Conservation (phyloP, 371 early-diverging fungal genomes). For the Funneliformis caledonium region DNA sequence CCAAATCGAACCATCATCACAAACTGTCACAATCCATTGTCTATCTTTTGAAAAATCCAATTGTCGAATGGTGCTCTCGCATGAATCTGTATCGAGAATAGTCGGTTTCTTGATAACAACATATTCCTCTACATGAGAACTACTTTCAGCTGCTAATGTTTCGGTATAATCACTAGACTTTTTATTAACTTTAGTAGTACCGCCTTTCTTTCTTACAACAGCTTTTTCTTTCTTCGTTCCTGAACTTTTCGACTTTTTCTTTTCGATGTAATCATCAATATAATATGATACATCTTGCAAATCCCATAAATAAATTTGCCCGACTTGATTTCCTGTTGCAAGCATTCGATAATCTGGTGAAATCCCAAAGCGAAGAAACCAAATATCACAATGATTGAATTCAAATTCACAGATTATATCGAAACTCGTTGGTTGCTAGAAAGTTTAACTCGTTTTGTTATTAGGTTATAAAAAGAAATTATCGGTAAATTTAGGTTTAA, state of each 20-base stretch:
- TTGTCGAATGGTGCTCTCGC: slow-evolving; percentile 27
- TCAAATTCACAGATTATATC: slow-evolving; percentile 36
- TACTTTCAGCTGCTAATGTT: not conserved
- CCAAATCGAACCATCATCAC: slow-evolving; percentile 32
- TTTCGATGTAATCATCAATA: slow-evolving; percentile 28
- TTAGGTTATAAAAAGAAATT: not conserved
- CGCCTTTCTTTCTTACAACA: not conserved
- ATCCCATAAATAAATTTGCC: slow-evolving; percentile 33
- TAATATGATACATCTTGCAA: slow-evolving; percentile 4
- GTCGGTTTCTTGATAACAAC: not conserved
- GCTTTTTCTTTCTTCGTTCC: slow-evolving; percentile 19
- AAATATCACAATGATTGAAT: slow-evolving; percentile 34
- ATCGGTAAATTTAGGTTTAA: not conserved
- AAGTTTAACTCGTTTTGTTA: not conserved
- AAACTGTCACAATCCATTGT: slow-evolving; percentile 30
- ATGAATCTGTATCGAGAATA: not conserved
- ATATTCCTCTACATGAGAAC: not conserved
- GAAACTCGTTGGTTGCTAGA: slow-evolving; percentile 19
- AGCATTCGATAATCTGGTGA: slow-evolving; percentile 23
- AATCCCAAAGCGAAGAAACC: slow-evolving; percentile 35
- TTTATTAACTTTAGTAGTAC: not conserved
- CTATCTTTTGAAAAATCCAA: slow-evolving; percentile 28
- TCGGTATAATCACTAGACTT: not conserved
- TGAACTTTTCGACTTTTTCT: not conserved
- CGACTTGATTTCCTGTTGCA: slow-evolving; percentile 34